A percentile compares a stretch with the other conserved stretches of the same genome.
These are phyloP conservation scores for Gnomoniopsis sp. DNA, from an alignment of 2,329 filamentous ascomycete species.

Conservation along the genomic window DNA sequence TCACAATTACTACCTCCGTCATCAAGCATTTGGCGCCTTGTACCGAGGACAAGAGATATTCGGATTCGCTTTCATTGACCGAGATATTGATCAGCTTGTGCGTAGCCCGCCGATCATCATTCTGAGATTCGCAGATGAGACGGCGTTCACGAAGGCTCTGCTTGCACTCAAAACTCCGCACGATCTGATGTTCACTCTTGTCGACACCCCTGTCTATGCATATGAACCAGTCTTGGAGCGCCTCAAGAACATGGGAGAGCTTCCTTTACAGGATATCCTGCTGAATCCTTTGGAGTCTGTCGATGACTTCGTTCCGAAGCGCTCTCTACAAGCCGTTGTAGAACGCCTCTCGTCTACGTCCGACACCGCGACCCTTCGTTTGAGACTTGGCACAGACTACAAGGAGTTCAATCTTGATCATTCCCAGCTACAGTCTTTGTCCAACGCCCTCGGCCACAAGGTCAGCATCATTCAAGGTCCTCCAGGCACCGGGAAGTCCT, in stretches of 20 bases:
- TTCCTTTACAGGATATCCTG: conserved; percentile 55
- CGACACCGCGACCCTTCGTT: neutral
- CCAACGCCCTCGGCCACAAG: conserved; percentile 47
- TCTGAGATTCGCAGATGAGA: conserved; percentile 47
- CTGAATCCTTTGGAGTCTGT: conserved; percentile 31
- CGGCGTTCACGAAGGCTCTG: conserved; percentile 45
- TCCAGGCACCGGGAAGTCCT: conserved; percentile 74
- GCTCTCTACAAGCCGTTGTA: neutral
- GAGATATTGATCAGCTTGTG: conserved; percentile 45
- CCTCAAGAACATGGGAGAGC: conserved; percentile 51
- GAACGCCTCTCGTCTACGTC: neutral
- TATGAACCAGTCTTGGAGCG: conserved; percentile 64
- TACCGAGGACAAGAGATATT: conserved; percentile 47
- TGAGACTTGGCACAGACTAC: neutral
- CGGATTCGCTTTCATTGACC: conserved; percentile 57
- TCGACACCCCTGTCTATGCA: conserved; percentile 65
- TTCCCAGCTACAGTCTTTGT: conserved; percentile 56
- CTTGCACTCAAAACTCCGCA: conserved; percentile 33
- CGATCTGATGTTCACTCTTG: conserved; percentile 47
- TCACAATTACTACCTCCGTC: conserved; percentile 49
- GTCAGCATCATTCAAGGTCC: conserved; percentile 69
- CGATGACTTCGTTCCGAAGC: neutral
- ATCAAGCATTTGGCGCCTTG: conserved; percentile 60
- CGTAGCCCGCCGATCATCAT: conserved; percentile 42
- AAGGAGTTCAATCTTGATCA: conserved; percentile 23